phyloP scores from a whole-genome alignment of 2,329 filamentous ascomycete genomes.

The Neonectria punicea region DNA sequence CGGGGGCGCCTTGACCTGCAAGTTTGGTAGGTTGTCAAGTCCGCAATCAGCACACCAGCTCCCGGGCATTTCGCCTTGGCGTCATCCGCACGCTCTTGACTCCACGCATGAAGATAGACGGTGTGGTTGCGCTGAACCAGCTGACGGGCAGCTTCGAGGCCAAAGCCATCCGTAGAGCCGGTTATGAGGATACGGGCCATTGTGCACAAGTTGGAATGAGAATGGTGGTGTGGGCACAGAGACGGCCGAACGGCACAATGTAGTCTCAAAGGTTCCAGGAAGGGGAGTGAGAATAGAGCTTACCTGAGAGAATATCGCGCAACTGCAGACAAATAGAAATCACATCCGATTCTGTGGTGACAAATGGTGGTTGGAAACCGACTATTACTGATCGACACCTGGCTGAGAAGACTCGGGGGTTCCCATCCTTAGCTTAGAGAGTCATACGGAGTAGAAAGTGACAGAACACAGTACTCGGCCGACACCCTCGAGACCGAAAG shows the following conservation, averaged over 20 bases:
- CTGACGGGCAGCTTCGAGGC: conserved; percentile 37
- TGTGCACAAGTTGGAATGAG: neutral
- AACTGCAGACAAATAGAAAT: neutral
- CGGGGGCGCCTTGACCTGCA: conserved; percentile 16
- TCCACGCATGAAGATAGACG: conserved; percentile 39
- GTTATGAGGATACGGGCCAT: conserved; percentile 42
- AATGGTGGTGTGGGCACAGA: neutral
- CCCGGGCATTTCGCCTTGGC: conserved; percentile 27
- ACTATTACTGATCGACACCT: neutral
- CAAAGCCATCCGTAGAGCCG: conserved; percentile 40
- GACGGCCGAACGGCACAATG: too few species aligned
- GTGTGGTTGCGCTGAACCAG: conserved; percentile 35
- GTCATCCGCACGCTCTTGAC: conserved; percentile 31
- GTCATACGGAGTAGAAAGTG: neutral
- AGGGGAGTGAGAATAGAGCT: too few species aligned
- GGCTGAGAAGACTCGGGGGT: neutral
- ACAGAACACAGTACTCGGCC: neutral
- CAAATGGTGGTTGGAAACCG: neutral
- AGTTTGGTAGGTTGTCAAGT: conserved; percentile 39
- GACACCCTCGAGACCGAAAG: neutral
- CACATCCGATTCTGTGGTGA: neutral
- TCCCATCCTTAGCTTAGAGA: neutral
- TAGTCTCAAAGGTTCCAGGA: too few species aligned
- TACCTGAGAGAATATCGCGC: neutral
- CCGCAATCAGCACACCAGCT: conserved; percentile 32